A percentile compares a stretch with the other conserved stretches of the same genome.
phyloP scores from a whole-genome alignment of 495 filamentous ascomycete species.

The Penicillium canariense region DNA sequence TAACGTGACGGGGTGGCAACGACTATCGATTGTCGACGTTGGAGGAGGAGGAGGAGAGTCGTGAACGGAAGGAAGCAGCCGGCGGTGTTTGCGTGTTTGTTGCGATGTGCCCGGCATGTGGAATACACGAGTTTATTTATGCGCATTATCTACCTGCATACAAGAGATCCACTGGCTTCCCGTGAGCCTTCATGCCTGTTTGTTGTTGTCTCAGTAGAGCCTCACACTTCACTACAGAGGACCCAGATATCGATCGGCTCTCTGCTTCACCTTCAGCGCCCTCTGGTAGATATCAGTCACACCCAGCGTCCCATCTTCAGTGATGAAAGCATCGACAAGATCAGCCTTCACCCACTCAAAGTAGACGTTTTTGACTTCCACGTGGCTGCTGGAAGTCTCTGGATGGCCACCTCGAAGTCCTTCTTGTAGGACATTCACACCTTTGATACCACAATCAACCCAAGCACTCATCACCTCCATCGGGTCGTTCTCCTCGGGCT shows the following conservation, averaged over 20 bases:
- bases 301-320: conserved; percentile 46
- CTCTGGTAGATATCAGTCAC: conserved; percentile 28
- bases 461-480: conserved; percentile 49
- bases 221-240: conserved; percentile 16
- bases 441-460: conserved; percentile 30
- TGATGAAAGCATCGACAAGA: conserved; percentile 55
- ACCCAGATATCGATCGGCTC: conserved; percentile 33
- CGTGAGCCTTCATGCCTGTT: not conserved
- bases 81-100: too few species aligned
- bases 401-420: not conserved
- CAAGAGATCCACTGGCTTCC: not conserved
- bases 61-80: too few species aligned
- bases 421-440: conserved; percentile 20
- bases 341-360: conserved; percentile 63
- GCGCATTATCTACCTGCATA: too few species aligned
- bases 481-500: conserved; percentile 47
- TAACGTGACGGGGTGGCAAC: not conserved
- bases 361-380: conserved; percentile 55
- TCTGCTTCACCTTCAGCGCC: conserved; percentile 26
- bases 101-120: too few species aligned
- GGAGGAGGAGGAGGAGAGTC: too few species aligned
- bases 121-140: too few species aligned
- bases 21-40: too few species aligned
- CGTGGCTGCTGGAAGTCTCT: conserved; percentile 12
- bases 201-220: not conserved